phyloP scores from a whole-genome alignment of 106 monocot genomes.

The Dendrobium nobile region DNA sequence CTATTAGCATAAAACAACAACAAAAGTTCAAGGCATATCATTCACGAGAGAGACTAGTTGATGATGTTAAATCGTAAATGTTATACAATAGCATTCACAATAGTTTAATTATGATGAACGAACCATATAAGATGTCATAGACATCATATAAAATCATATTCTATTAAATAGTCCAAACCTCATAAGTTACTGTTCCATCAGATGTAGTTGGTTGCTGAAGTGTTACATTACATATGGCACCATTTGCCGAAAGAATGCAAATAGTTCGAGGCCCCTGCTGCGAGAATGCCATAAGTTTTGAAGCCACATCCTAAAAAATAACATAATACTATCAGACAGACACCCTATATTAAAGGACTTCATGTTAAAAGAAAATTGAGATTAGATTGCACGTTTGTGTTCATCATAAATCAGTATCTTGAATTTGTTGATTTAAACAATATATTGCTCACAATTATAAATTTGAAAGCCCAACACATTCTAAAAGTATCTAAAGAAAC shows the following conservation, averaged over 20 bases:
- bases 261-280: constrained; percentile 20
- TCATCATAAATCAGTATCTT: background rate
- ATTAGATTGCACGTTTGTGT: background rate
- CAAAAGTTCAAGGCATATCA: background rate
- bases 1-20: background rate
- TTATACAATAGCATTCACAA: background rate
- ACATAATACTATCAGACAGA: background rate
- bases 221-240: constrained; percentile 18
- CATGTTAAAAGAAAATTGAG: background rate
- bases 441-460: background rate
- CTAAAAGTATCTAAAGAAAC: background rate
- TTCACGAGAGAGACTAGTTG: background rate
- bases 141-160: background rate
- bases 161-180: constrained; percentile 7
- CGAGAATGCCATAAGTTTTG: constrained; percentile 20
- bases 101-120: background rate
- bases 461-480: background rate
- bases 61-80: background rate
- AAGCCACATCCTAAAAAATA: constrained; percentile 15
- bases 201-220: constrained; percentile 18
- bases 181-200: constrained; percentile 21
- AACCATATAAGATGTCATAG: background rate
- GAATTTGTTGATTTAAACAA: background rate
- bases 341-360: background rate
- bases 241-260: constrained; percentile 21